Percentiles rank a stretch among this genome's conserved stretches.
Evolutionary conservation across 805 yeast genomes (phyloP).

Genomic region (Candida yuanshanica): DNA sequence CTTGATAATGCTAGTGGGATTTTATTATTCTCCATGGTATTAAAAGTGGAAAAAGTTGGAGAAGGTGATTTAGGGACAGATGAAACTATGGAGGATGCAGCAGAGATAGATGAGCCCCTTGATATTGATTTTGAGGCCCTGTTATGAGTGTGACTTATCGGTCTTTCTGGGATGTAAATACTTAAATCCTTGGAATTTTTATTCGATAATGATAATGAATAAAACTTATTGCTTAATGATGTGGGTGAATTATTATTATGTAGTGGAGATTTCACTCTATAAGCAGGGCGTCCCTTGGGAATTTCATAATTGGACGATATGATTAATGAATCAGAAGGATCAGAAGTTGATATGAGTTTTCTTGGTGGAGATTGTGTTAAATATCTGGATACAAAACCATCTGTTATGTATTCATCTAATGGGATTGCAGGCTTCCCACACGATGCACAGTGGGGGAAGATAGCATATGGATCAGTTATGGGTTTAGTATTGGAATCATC

Average conservation of each 20-base stretch:
- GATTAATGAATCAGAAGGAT: conserved; percentile 5
- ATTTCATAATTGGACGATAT: conserved; percentile 9
- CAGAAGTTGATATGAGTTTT: background rate
- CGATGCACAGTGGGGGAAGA: conserved; percentile 20
- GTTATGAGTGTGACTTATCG: conserved; percentile 2
- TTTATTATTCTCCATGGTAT: conserved; percentile 1
- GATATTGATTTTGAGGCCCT: conserved; percentile 13
- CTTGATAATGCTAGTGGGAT: conserved; percentile 16
- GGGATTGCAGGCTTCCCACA: conserved; percentile 20
- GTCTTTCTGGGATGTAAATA: conserved; percentile 15
- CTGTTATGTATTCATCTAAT: conserved; percentile 15
- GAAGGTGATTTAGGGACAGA: conserved; percentile 24
- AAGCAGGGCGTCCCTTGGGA: background rate
- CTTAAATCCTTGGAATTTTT: conserved; percentile 24
- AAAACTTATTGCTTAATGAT: conserved; percentile 6
- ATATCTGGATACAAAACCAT: conserved; percentile 16
- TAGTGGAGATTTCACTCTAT: background rate
- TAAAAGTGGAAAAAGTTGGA: conserved; percentile 7
- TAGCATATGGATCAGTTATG: conserved; percentile 6
- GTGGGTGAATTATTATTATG: background rate
- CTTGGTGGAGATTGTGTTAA: conserved; percentile 10
- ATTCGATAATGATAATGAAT: conserved; percentile 13
- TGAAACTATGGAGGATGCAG: conserved; percentile 23
- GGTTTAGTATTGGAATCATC: background rate
- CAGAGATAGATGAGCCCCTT: conserved; percentile 25